Evolutionary conservation across 75 land plant species (phyloP).

Genomic region (Sequoiadendron giganteum): DNA sequence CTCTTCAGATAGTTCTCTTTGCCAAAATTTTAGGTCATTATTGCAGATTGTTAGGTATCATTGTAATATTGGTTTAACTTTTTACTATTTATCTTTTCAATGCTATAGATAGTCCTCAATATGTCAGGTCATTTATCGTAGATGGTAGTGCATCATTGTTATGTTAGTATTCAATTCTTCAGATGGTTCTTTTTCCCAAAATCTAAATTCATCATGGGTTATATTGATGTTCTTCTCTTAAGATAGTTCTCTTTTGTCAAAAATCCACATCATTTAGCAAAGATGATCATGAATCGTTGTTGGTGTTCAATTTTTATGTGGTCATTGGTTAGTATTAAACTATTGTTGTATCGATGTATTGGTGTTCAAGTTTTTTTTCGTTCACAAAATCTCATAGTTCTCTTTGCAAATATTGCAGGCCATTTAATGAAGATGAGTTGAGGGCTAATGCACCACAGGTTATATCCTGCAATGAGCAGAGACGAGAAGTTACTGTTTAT

Average conservation of each 20-base stretch:
- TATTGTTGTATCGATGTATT: not conserved
- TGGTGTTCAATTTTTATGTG: not conserved
- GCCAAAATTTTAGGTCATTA: not conserved
- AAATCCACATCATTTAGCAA: too few species aligned
- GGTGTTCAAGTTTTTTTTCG: not conserved
- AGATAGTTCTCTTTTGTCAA: too few species aligned
- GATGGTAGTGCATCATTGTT: not conserved
- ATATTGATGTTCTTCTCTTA: too few species aligned
- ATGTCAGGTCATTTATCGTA: not conserved
- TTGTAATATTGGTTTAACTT: too few species aligned
- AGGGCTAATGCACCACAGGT: constrained; percentile 68
- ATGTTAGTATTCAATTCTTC: not conserved
- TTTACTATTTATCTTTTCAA: too few species aligned
- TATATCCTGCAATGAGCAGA: constrained; percentile 81
- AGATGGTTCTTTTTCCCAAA: too few species aligned
- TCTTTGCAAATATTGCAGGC: constrained; percentile 38
- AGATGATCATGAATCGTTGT: not conserved
- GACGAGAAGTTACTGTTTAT: constrained; percentile 72
- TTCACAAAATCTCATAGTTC: not conserved
- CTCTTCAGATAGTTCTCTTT: not conserved
- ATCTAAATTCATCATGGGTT: too few species aligned
- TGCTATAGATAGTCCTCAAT: not conserved
- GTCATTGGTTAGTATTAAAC: not conserved
- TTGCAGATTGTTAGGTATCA: too few species aligned
- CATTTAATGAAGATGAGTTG: constrained; percentile 75